Conservation (phyloP, 345 rosid genomes). For the Salix caprea region DNA sequence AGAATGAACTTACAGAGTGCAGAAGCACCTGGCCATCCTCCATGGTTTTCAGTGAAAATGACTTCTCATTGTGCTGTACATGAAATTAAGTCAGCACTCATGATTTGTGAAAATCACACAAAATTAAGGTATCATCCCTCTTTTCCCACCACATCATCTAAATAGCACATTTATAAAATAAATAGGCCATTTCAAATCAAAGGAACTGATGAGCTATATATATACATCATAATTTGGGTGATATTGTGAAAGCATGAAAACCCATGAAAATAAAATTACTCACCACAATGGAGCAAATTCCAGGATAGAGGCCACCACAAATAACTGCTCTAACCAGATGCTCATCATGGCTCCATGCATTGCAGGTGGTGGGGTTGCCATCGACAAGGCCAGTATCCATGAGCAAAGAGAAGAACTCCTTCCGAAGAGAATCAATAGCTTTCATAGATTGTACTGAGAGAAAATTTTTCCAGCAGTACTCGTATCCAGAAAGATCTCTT, state of each 20-base stretch:
- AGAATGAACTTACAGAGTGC: constrained; percentile 53
- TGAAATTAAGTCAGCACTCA: constrained; percentile 15
- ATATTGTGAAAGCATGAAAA: background rate
- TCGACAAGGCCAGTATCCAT: constrained; percentile 67
- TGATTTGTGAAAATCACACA: constrained; percentile 1
- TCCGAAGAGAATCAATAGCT: constrained; percentile 82
- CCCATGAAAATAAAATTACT: constrained; percentile 23
- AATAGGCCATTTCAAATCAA: background rate
- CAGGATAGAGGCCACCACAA: constrained; percentile 85
- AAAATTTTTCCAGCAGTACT: constrained; percentile 90
- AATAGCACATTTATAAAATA: background rate
- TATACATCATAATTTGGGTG: background rate
- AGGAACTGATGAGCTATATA: background rate
- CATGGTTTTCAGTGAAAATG: constrained; percentile 89
- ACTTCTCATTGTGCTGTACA: constrained; percentile 66
- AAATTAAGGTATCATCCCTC: background rate
- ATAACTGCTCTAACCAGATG: constrained; percentile 72
- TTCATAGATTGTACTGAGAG: constrained; percentile 82
- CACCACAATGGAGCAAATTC: constrained; percentile 85
- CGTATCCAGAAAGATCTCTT: constrained; percentile 57
- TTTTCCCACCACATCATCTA: background rate
- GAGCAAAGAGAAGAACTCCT: constrained; percentile 76
- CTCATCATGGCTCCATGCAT: constrained; percentile 50
- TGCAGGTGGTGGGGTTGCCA: constrained; percentile 44
- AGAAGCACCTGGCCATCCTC: constrained; percentile 93